These are phyloP conservation scores for Linnemannia zychae DNA, from an alignment of 192 early-diverging fungal species.

Conservation along the genomic window DNA sequence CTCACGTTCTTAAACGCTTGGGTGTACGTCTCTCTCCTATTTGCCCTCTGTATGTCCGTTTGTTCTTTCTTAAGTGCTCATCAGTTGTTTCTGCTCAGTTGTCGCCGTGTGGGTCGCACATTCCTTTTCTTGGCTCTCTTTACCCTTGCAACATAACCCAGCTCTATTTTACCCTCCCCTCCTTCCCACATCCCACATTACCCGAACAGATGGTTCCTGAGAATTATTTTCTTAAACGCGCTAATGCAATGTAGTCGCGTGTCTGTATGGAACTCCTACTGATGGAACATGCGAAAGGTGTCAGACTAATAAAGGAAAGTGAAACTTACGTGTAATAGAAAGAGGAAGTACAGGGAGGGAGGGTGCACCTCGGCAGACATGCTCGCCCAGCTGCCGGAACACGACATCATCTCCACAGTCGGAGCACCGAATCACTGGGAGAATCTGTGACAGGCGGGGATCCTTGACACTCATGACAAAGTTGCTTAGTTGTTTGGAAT, in stretches of 20 bases:
- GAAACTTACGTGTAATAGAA: conserved; percentile 26
- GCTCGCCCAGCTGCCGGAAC: conserved; percentile 63
- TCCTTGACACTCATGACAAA: conserved; percentile 29
- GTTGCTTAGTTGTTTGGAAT: background rate
- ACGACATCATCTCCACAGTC: conserved; percentile 69
- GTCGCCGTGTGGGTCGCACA: background rate
- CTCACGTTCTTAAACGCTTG: background rate
- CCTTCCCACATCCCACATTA: background rate
- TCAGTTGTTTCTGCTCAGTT: background rate
- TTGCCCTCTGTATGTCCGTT: no score
- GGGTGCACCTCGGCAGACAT: conserved; percentile 63
- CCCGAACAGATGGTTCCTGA: background rate
- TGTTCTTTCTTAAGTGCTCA: background rate
- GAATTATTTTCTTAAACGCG: conserved; percentile 3
- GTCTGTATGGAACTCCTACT: background rate
- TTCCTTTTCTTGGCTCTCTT: no score
- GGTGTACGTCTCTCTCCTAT: background rate
- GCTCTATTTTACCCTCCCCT: background rate
- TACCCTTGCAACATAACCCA: no score
- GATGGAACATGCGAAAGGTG: background rate
- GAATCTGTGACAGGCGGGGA: conserved; percentile 65
- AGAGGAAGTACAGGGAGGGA: conserved; percentile 57
- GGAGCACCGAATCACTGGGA: conserved; percentile 67
- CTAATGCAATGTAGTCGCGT: background rate
- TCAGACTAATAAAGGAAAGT: background rate